These are phyloP conservation scores for Vickermania ingenoplastis DNA, from an alignment of 208 protist genomes.

Conservation along the genomic window DNA sequence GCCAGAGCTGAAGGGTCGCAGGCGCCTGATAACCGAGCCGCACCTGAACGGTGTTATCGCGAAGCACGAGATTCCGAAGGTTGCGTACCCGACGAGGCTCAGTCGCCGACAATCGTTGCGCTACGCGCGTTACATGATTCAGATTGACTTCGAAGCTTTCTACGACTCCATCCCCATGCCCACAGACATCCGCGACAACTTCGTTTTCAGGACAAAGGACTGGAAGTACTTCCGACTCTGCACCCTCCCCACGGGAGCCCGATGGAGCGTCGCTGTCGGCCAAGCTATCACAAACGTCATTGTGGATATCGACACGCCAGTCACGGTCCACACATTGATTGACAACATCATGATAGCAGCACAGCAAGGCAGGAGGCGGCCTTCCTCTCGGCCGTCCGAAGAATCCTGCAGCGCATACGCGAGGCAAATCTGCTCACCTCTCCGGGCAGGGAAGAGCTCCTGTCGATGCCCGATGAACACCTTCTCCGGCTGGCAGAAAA, in stretches of 20 bases:
- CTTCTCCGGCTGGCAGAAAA: background rate
- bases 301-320: background rate
- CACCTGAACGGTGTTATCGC: background rate
- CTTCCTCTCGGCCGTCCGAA: background rate
- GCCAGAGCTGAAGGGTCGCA: background rate
- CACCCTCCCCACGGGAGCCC: background rate
- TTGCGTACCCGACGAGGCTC: background rate
- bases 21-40: background rate
- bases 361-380: background rate
- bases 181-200: background rate
- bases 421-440: background rate
- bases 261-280: background rate
- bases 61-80: background rate
- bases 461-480: background rate
- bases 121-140: background rate
- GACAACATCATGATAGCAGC: background rate
- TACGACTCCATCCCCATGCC: background rate
- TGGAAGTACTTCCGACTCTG: background rate
- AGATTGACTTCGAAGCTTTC: slow-evolving; percentile 2
- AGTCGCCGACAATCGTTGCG: background rate
- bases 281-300: background rate
- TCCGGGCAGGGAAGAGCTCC: background rate
- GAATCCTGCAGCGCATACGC: background rate
- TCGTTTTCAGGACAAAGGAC: background rate
- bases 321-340: slow-evolving; percentile 1